Conservation (phyloP, 2,329 filamentous ascomycete genomes). For the Diaporthe citrichinensis region DNA sequence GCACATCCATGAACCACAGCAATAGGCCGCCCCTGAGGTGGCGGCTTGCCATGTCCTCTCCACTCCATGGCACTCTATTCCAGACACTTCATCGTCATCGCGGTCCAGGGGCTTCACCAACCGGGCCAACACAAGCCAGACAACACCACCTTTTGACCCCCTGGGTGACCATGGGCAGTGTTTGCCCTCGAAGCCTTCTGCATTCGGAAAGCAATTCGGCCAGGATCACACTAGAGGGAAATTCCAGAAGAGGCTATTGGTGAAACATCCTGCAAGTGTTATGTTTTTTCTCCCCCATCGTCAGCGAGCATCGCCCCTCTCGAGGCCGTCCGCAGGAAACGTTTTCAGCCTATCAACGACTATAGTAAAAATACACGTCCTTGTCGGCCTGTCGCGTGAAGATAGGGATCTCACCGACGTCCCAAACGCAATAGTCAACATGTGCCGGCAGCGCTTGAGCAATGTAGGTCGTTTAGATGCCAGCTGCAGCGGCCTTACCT, state of each 20-base stretch:
- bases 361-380: neutral
- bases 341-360: neutral
- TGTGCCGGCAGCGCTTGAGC: neutral
- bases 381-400: neutral
- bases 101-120: neutral
- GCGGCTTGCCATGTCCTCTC: neutral
- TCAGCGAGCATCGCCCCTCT: neutral
- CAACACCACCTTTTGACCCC: neutral
- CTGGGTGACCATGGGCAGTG: too few relatives aligned
- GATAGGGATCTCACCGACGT: neutral
- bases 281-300: neutral
- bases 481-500: neutral
- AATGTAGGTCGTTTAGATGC: neutral
- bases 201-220: slow-evolving; percentile 20
- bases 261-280: neutral
- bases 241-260: neutral
- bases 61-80: slow-evolving; percentile 22
- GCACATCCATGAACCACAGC: neutral
- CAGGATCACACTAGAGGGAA: neutral
- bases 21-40: neutral
- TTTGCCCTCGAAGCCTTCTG: neutral
- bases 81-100: slow-evolving; percentile 1
- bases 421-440: neutral
- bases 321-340: neutral
- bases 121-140: neutral